A percentile compares a stretch with the other conserved stretches of the same genome.
Conservation (phyloP, 306 rosid genomes). For the Sindora glabra region DNA sequence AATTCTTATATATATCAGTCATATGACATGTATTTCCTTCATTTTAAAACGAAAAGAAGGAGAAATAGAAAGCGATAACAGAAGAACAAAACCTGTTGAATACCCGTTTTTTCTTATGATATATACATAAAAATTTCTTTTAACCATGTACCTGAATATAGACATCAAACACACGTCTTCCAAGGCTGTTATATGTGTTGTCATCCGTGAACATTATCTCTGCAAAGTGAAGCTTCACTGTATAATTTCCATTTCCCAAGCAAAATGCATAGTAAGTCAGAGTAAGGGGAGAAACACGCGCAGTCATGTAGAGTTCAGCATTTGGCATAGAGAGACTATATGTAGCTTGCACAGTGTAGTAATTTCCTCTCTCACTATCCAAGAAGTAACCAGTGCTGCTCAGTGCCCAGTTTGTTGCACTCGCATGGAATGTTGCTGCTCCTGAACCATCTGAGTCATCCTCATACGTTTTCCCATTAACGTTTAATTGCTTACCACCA, state of each 20-base stretch:
- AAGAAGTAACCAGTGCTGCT: conserved; percentile 23
- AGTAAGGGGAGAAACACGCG: conserved; percentile 64
- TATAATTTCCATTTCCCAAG: conserved; percentile 42
- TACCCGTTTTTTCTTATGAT: too few relatives aligned
- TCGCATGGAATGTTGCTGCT: conserved; percentile 15
- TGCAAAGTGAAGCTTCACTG: conserved; percentile 39
- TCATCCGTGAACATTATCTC: conserved; percentile 31
- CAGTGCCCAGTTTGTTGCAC: conserved; percentile 20
- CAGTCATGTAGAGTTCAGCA: conserved; percentile 40
- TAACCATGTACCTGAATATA: conserved; percentile 39
- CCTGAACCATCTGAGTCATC: conserved; percentile 24
- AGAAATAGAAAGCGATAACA: too few relatives aligned
- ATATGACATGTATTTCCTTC: too few relatives aligned
- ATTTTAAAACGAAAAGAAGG: too few relatives aligned
- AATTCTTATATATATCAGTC: too few relatives aligned
- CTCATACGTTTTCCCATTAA: conserved; percentile 21
- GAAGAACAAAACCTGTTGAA: too few relatives aligned
- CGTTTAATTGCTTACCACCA: conserved; percentile 35
- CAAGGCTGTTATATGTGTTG: conserved; percentile 27
- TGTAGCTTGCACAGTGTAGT: background rate
- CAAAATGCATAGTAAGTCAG: conserved; percentile 57
- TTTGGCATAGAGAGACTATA: conserved; percentile 16
- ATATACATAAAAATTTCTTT: too few relatives aligned
- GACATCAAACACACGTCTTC: conserved; percentile 47
- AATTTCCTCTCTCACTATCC: background rate